These are phyloP conservation scores for Trichoderma reesei DNA, from an alignment of 495 filamentous ascomycete species.

Conservation along the genomic window DNA sequence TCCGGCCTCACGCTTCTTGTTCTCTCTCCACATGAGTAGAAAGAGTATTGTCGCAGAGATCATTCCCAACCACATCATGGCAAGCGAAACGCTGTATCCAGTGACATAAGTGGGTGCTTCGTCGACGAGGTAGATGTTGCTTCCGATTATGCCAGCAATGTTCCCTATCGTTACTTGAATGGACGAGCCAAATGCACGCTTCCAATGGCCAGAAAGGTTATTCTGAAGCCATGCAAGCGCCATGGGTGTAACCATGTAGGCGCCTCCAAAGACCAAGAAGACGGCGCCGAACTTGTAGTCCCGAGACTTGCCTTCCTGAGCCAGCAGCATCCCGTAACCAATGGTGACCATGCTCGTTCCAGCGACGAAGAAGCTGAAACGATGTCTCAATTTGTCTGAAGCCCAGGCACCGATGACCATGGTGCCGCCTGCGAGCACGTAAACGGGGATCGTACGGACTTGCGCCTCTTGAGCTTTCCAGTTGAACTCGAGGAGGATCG, in stretches of 20 bases:
- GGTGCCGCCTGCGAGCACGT: conserved; percentile 37
- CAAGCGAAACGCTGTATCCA: conserved; percentile 23
- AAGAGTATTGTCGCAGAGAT: conserved; percentile 30
- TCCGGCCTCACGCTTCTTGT: conserved; percentile 31
- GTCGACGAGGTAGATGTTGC: conserved; percentile 37
- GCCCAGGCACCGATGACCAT: conserved; percentile 37
- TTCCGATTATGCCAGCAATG: conserved; percentile 42
- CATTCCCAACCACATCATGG: conserved; percentile 34
- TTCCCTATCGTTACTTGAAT: conserved; percentile 34
- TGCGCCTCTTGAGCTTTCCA: conserved; percentile 44
- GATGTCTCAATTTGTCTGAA: conserved; percentile 36
- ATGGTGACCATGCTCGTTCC: conserved; percentile 34
- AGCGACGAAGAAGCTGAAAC: conserved; percentile 45
- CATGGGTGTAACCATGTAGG: conserved; percentile 51
- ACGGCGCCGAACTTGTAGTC: conserved; percentile 49
- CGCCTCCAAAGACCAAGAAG: conserved; percentile 48
- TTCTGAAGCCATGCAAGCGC: conserved; percentile 40
- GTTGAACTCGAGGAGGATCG: conserved; percentile 45
- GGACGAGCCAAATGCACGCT: conserved; percentile 37
- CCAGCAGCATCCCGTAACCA: conserved; percentile 48
- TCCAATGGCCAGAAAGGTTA: conserved; percentile 38
- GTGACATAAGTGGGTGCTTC: conserved; percentile 36
- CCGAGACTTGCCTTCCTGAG: conserved; percentile 26
- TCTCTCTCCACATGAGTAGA: conserved; percentile 36
- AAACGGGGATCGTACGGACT: conserved; percentile 45